phyloP scores from a whole-genome alignment of 2,329 filamentous ascomycete genomes.

The Pseudocercospora crystallina region DNA sequence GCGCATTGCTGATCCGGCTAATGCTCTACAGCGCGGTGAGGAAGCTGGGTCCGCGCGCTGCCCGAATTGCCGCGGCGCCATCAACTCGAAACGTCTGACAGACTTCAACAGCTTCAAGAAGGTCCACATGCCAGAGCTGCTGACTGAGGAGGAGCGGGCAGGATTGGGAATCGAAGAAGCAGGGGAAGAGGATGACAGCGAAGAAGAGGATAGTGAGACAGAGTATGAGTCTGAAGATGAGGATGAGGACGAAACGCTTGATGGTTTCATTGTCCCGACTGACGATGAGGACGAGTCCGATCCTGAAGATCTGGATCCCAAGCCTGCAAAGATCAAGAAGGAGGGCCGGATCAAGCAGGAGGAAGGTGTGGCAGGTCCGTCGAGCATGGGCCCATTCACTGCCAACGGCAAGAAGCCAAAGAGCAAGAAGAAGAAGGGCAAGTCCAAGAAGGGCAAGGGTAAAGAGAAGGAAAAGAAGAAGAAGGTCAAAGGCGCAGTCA shows the following conservation, averaged over 20 bases:
- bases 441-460: conserved; percentile 10
- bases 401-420: conserved; percentile 14
- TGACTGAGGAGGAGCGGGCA: conserved; percentile 37
- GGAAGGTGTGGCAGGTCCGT: conserved; percentile 15
- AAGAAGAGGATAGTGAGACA: conserved; percentile 46
- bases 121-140: conserved; percentile 62
- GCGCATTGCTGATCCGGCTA: conserved; percentile 63
- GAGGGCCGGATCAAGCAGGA: conserved; percentile 6
- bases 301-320: conserved; percentile 19
- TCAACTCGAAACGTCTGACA: conserved; percentile 69
- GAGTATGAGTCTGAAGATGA: conserved; percentile 40
- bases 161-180: conserved; percentile 36
- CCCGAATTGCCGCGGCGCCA: conserved; percentile 69
- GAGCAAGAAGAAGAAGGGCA: conserved; percentile 12
- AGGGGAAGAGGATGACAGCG: conserved; percentile 39
- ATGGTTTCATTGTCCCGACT: conserved; percentile 56
- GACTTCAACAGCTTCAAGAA: conserved; percentile 72
- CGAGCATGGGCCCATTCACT: conserved; percentile 14
- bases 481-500: conserved; percentile 40
- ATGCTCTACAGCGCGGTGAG: conserved; percentile 59
- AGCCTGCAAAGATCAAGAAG: conserved; percentile 11
- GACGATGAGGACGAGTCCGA: conserved; percentile 36
- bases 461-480: conserved; percentile 25
- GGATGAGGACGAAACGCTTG: conserved; percentile 36
- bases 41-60: conserved; percentile 63